Base-by-base conservation (phyloP, 179 eudicot species). In the Beta macrorhiza region DNA sequence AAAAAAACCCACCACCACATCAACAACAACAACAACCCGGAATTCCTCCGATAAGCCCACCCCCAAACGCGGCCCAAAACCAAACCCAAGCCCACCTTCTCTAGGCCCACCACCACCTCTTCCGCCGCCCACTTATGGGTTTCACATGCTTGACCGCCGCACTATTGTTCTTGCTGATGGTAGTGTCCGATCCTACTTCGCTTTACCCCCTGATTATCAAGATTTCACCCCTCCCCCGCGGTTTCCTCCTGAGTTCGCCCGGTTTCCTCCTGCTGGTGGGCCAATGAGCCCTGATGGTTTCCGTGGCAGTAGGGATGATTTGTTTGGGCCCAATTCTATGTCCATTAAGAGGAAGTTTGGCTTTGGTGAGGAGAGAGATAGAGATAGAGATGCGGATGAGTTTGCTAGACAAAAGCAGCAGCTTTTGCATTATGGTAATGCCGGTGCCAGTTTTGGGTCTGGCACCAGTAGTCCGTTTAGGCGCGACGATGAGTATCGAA, bases 111-210 rank as follows among this genome's bases (percentile, higher is more conserved):
- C 89, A 11, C 87, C 85, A 0, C 85, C 83, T n/a, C 91, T 90
- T 0, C 91, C 88, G 1, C 84, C 89, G 14, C 94, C 93, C 1
- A 75, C 90, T 1, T 93, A 93, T 81, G 98, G 93, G 0, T 91
- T 93, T 72, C 97, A 93, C 87, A 89, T 92, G 95, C 93, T 93
- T 45, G 96, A 90, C 14, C 90, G 97, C 15, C 85, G 93, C 64
- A 83, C 89, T 3, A 83, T 90, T 11, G 81, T 80, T 55, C 89
- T 92, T 7, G 93, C 94, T 10, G 94, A 91, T 19, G 92, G 93
- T 2, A 88, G 87, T 67, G 93, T 86, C 20, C 89, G 95, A 58
- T 86, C 94, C 9, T 93, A 94, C 87, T 87, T 90, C 13, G 97
- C 98, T 7, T 85, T 93, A 59, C 97, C 98, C 6, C 91, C 88